phyloP scores from a whole-genome alignment of 345 rosid genomes.

The Eucalyptus regnans region DNA sequence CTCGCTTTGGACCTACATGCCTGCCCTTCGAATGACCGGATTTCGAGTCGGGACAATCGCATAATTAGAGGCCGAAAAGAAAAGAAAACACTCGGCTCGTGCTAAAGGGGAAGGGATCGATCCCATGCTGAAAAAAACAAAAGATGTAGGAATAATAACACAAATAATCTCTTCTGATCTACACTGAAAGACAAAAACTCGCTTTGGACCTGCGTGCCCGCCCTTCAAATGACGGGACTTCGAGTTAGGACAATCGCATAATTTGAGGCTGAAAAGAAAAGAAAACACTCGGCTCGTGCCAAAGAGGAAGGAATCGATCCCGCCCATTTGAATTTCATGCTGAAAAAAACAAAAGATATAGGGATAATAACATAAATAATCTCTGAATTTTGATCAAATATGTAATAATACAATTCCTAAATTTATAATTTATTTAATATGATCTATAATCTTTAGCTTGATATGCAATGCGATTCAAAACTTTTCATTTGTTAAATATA shows the following conservation, averaged over 20 bases:
- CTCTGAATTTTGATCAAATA: too few species aligned
- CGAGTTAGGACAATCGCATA: background rate
- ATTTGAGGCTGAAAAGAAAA: background rate
- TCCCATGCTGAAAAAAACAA: background rate
- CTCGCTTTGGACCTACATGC: background rate
- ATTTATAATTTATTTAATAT: too few species aligned
- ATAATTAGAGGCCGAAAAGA: background rate
- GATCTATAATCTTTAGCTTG: too few species aligned
- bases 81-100: background rate
- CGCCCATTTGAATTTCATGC: too few species aligned
- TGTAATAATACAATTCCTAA: too few species aligned
- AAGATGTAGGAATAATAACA: too few species aligned
- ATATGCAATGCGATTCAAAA: accelerated
- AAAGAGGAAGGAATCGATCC: background rate
- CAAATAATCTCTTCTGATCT: background rate
- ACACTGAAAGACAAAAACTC: background rate
- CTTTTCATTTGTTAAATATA: too few species aligned
- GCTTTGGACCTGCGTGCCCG: background rate
- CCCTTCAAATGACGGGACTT: background rate
- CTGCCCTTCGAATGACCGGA: background rate
- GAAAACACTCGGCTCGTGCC: background rate
- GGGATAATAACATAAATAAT: too few species aligned
- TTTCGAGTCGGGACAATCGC: background rate
- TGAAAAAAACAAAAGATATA: too few species aligned
- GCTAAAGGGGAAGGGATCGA: background rate